Conservation (phyloP, 23 red algal genomes). For the Gracilaria gracilis region DNA sequence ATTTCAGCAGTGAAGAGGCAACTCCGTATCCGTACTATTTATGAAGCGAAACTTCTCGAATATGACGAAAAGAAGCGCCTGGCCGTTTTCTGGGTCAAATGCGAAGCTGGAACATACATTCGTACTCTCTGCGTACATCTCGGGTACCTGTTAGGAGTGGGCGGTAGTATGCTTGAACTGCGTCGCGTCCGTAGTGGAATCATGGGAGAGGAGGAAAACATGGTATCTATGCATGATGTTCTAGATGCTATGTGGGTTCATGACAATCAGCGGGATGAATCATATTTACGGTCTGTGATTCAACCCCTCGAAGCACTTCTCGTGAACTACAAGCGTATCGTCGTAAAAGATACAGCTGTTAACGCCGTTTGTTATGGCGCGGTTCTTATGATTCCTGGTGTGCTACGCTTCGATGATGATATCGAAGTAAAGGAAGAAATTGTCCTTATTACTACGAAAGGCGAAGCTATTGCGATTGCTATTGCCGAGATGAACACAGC, state of each 20-base stretch:
- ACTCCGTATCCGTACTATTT: slow-evolving; percentile 93
- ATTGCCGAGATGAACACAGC: slow-evolving; percentile 98
- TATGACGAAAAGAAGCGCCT: slow-evolving; percentile 80
- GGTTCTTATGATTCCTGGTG: slow-evolving; percentile 96
- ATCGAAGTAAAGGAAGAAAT: slow-evolving; percentile 96
- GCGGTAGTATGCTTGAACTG: slow-evolving; percentile 97
- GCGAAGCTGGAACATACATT: slow-evolving; percentile 98
- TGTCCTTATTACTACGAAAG: slow-evolving; percentile 96
- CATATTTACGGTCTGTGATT: slow-evolving; percentile 90
- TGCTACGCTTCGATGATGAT: slow-evolving; percentile 91
- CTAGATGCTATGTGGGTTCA: slow-evolving; percentile 97
- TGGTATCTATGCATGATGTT: slow-evolving; percentile 98
- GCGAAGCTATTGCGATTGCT: slow-evolving; percentile 93
- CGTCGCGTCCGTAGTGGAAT: slow-evolving; percentile 92
- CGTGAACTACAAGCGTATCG: slow-evolving; percentile 81
- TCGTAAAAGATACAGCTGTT: slow-evolving; percentile 92
- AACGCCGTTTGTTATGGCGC: slow-evolving; percentile 99
- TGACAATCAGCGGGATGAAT: slow-evolving; percentile 88
- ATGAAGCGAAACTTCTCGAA: slow-evolving; percentile 92
- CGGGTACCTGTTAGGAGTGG: slow-evolving; percentile 87
- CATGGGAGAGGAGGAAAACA: slow-evolving; percentile 76
- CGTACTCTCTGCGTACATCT: slow-evolving; percentile 95
- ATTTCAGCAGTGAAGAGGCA: slow-evolving; percentile 99
- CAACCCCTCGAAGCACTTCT: slow-evolving; percentile 92
- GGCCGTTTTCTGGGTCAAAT: slow-evolving; percentile 92